phyloP scores from a whole-genome alignment of 768 basidiomycete species.

The Calvatia gigantea region DNA sequence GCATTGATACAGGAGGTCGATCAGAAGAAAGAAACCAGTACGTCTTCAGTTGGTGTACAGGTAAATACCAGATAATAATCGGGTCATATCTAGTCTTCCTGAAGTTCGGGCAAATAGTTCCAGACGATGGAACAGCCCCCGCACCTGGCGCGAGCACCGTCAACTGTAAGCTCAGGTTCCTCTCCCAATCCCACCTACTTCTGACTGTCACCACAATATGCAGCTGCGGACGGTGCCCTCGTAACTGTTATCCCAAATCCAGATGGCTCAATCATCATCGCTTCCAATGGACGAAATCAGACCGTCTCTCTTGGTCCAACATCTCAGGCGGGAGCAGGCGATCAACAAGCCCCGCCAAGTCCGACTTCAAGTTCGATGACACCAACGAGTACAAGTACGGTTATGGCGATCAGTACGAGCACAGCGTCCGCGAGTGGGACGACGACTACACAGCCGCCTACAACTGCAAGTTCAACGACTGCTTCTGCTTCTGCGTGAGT shows the following conservation, averaged over 20 bases:
- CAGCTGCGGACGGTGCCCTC: not conserved
- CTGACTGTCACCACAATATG: not conserved
- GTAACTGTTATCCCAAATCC: not conserved
- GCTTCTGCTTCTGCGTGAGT: not conserved
- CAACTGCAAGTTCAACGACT: not conserved
- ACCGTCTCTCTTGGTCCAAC: not conserved
- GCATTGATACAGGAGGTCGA: not conserved
- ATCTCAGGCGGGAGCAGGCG: not conserved
- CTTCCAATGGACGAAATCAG: not conserved
- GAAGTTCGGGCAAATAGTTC: not conserved
- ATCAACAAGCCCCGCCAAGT: not conserved
- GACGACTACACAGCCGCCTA: not conserved
- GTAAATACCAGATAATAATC: not conserved
- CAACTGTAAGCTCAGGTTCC: not conserved
- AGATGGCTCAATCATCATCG: not conserved
- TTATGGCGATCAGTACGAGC: not conserved
- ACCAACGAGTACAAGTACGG: constrained; percentile 1
- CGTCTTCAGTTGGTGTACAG: not conserved
- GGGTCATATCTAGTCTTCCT: not conserved
- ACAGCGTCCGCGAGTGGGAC: not conserved
- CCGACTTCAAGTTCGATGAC: not conserved
- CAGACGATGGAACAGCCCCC: constrained; percentile 1
- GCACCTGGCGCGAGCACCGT: not conserved
- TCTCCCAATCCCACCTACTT: too few relatives aligned
- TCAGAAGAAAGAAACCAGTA: constrained; percentile 1